Conservation (phyloP, 2,329 filamentous ascomycete species). For the Zelopaecilomyces penicillatus region DNA sequence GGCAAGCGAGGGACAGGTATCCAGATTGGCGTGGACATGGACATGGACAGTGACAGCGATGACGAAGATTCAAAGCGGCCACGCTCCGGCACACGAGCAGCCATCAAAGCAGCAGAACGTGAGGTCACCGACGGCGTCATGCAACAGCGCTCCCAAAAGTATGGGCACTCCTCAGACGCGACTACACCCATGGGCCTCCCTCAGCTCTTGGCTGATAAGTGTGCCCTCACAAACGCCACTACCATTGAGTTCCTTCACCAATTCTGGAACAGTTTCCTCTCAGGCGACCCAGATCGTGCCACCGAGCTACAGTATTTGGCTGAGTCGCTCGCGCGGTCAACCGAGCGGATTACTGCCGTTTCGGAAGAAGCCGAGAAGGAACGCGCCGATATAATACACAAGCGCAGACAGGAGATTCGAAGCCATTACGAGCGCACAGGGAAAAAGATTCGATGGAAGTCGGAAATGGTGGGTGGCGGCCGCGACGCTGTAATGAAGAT, state of each 20-base stretch:
- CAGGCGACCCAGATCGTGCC: slow-evolving; percentile 73
- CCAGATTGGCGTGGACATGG: slow-evolving; percentile 55
- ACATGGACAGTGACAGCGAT: slow-evolving; percentile 62
- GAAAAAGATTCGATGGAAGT: slow-evolving; percentile 63
- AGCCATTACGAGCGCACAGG: slow-evolving; percentile 64
- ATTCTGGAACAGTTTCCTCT: slow-evolving; percentile 90
- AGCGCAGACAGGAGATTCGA: slow-evolving; percentile 60
- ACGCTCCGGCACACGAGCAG: slow-evolving; percentile 62
- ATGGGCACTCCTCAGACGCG: slow-evolving; percentile 39
- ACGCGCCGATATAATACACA: slow-evolving; percentile 57
- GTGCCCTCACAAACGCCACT: slow-evolving; percentile 72
- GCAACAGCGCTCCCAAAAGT: slow-evolving; percentile 52
- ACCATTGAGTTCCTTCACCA: slow-evolving; percentile 94
- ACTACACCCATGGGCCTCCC: slow-evolving; percentile 47
- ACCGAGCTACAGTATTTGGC: slow-evolving; percentile 73
- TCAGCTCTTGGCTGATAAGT: slow-evolving; percentile 48
- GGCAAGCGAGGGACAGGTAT: slow-evolving; percentile 48
- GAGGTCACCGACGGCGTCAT: slow-evolving; percentile 59
- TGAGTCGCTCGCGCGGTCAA: slow-evolving; percentile 70
- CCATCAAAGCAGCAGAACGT: slow-evolving; percentile 54
- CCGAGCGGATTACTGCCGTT: slow-evolving; percentile 71
- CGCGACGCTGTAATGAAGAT: slow-evolving; percentile 66
- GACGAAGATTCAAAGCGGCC: slow-evolving; percentile 45
- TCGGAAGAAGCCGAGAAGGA: slow-evolving; percentile 72
- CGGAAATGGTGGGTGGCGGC: slow-evolving; percentile 64